A percentile compares a stretch with the other conserved stretches of the same genome.
Conservation (phyloP, 1,284 basidiomycete species). For the Irpex lacteus region DNA sequence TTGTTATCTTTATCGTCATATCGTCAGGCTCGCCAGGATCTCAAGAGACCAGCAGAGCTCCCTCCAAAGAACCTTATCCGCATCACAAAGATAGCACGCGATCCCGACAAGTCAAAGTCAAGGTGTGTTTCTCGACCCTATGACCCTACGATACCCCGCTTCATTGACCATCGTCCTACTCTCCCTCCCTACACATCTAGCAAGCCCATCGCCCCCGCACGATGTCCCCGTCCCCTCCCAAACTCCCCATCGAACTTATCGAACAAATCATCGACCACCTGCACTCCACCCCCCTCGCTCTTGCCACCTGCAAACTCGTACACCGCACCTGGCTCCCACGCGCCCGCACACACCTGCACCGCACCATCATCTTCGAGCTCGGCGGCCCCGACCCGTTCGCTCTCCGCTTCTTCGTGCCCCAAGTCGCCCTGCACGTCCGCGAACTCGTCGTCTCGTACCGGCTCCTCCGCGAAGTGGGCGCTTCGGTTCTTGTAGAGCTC, state of each 20-base stretch:
- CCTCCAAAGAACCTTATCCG: background rate
- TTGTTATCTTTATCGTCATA: background rate
- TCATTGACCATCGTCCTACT: background rate
- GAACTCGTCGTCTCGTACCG: conserved; percentile 3
- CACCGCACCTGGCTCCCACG: conserved; percentile 11
- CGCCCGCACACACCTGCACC: conserved; percentile 10
- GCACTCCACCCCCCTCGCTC: conserved; percentile 5
- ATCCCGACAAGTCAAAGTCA: background rate
- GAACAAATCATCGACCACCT: conserved; percentile 19
- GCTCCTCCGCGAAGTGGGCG: conserved; percentile 8
- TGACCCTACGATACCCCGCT: no score
- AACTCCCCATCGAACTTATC: conserved; percentile 17
- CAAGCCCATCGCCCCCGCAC: background rate
- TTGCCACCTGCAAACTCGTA: conserved; percentile 14
- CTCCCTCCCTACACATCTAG: background rate
- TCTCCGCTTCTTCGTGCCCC: conserved; percentile 7
- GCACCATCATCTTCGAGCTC: conserved; percentile 8
- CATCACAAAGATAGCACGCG: background rate
- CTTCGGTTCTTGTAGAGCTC: conserved; percentile 6
- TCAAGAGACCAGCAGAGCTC: background rate
- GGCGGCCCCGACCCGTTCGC: conserved; percentile 16
- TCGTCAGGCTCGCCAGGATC: background rate
- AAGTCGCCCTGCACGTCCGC: conserved; percentile 9
- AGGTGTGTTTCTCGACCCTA: background rate
- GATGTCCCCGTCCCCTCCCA: background rate